Evolutionary conservation across 306 rosid species (phyloP).

Genomic region (Glycine soja): DNA sequence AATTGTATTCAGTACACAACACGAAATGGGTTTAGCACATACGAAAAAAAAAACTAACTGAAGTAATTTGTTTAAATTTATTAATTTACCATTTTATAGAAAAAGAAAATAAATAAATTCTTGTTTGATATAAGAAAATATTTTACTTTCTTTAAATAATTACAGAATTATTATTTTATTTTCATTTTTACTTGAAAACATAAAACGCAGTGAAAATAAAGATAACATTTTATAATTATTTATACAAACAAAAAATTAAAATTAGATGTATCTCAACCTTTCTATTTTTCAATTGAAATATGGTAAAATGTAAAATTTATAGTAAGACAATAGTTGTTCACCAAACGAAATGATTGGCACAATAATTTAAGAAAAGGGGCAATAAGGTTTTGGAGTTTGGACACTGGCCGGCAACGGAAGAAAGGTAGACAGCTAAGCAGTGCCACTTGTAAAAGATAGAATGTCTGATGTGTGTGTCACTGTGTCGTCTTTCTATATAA

Average conservation of each 20-base stretch:
- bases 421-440: neutral
- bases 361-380: neutral
- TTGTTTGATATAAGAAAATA: no score
- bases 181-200: neutral
- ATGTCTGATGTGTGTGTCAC: no score
- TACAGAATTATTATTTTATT: neutral
- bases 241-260: neutral
- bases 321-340: conserved; percentile 2
- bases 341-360: neutral
- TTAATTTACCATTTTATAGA: no score
- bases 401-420: neutral
- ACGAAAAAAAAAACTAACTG: no score
- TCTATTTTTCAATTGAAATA: neutral
- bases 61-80: no score
- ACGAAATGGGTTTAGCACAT: no score
- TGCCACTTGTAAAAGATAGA: no score
- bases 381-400: neutral
- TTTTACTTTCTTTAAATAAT: no score
- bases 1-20: no score
- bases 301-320: no score
- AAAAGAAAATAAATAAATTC: no score
- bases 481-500: no score
- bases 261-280: neutral
- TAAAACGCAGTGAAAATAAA: neutral
- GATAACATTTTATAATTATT: neutral